A percentile compares a stretch with the other conserved stretches of the same genome.
These are phyloP conservation scores for Lentinula detonsa DNA, from an alignment of 768 basidiomycete genomes.

Conservation along the genomic window DNA sequence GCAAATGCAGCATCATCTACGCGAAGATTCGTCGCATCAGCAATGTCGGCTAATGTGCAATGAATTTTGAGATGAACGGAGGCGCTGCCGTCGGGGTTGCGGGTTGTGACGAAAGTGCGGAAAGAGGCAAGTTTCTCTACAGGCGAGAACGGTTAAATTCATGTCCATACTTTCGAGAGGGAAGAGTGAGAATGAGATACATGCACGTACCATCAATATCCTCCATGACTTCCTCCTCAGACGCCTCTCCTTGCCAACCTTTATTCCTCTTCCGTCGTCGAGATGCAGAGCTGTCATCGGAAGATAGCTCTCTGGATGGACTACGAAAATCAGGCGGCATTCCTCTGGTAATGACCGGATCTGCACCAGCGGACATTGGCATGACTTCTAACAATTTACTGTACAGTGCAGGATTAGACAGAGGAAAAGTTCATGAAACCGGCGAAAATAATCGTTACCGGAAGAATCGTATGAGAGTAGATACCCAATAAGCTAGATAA, in stretches of 20 bases:
- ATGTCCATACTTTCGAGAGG: no score
- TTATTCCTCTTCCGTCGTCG: constrained; percentile 50
- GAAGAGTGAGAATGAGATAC: background rate
- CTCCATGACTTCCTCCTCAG: constrained; percentile 31
- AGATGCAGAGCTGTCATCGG: constrained; percentile 20
- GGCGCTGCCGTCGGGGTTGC: constrained; percentile 62
- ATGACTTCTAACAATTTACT: constrained; percentile 2
- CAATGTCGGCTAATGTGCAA: constrained; percentile 75
- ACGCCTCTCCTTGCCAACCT: constrained; percentile 71
- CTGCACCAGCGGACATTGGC: background rate
- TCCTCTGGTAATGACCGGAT: background rate
- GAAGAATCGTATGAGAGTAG: constrained; percentile 80
- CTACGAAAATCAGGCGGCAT: constrained; percentile 3
- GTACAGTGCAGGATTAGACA: constrained; percentile 32
- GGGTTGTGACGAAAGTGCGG: constrained; percentile 52
- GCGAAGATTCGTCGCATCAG: constrained; percentile 73
- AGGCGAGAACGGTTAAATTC: background rate
- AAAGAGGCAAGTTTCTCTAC: constrained; percentile 50
- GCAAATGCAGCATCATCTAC: constrained; percentile 87
- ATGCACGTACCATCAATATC: constrained; percentile 32
- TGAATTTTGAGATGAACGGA: constrained; percentile 60
- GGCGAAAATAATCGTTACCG: constrained; percentile 33
- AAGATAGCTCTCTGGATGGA: constrained; percentile 1
- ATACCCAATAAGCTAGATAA: constrained; percentile 86
- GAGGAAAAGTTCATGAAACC: constrained; percentile 16